Conservation (phyloP, 1,284 basidiomycete species). For the Paramarasmius palmivorus region DNA sequence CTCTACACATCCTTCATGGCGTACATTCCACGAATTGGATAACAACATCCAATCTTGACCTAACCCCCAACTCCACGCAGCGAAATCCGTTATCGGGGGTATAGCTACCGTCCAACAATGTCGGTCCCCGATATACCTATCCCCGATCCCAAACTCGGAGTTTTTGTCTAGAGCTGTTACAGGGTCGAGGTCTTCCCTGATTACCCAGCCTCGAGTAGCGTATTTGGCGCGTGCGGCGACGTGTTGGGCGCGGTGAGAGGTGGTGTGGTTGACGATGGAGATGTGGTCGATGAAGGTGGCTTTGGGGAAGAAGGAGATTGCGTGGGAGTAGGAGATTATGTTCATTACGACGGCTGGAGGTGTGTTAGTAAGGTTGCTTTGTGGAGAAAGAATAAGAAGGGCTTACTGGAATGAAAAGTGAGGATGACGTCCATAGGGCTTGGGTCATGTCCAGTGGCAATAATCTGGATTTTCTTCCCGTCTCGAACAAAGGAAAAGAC, state of each 20-base stretch:
- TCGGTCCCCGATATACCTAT: no score
- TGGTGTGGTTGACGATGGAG: neutral
- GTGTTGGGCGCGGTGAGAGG: neutral
- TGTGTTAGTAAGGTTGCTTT: neutral
- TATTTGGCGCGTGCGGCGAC: neutral
- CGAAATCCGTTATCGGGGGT: no score
- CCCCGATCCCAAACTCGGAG: no score
- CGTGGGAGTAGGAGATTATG: slow-evolving; percentile 5
- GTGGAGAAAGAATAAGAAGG: neutral
- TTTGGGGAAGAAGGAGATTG: slow-evolving; percentile 2
- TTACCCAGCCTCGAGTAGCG: neutral
- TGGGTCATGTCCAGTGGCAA: neutral
- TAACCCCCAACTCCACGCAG: no score
- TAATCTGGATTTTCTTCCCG: neutral
- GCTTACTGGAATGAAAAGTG: slow-evolving; percentile 8
- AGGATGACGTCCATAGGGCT: slow-evolving; percentile 2
- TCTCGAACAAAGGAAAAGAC: slow-evolving; percentile 1
- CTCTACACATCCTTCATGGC: no score
- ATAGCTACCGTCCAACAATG: no score
- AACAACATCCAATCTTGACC: no score
- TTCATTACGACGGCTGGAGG: slow-evolving; percentile 6
- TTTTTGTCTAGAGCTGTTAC: no score
- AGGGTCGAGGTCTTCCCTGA: neutral
- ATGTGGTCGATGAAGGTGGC: slow-evolving; percentile 4
- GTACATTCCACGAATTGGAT: no score